Evolutionary conservation across 2,329 filamentous ascomycete species (phyloP).

Genomic region (Aphanocladium album): DNA sequence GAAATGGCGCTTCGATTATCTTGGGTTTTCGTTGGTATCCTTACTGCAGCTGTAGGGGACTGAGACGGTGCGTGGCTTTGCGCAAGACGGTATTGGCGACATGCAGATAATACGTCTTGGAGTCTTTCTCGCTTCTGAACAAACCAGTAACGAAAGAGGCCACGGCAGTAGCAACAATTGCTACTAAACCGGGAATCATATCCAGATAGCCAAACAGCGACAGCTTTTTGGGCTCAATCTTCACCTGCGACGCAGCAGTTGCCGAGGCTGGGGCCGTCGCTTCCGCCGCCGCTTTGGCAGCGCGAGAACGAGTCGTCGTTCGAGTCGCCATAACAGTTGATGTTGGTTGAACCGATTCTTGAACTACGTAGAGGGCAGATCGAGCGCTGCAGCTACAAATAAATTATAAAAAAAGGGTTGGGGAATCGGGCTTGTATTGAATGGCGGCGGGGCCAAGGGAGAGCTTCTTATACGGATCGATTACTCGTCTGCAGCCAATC

Average conservation of each 20-base stretch:
- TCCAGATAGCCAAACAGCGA: slow-evolving; percentile 16
- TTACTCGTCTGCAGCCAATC: no score
- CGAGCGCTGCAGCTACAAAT: not conserved
- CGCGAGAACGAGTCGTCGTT: not conserved
- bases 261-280: not conserved
- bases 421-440: no score
- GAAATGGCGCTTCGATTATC: not conserved
- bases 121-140: slow-evolving; percentile 14
- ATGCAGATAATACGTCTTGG: slow-evolving; percentile 19
- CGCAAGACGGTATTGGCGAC: slow-evolving; percentile 20
- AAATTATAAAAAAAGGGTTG: not conserved
- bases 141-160: slow-evolving; percentile 15
- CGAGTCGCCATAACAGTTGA: not conserved
- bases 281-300: not conserved
- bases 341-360: not conserved
- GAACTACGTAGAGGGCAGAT: not conserved
- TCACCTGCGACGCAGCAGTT: not conserved
- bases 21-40: not conserved
- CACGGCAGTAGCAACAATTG: slow-evolving; percentile 14
- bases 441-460: no score
- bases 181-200: slow-evolving; percentile 16
- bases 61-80: slow-evolving; percentile 16
- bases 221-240: slow-evolving; percentile 11
- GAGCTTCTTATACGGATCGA: no score
- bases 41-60: slow-evolving; percentile 19